Evolutionary conservation across 2,329 filamentous ascomycete genomes (phyloP), one percentile per base, ranked within the genome.

Genomic region (Fusarium redolens): DNA sequence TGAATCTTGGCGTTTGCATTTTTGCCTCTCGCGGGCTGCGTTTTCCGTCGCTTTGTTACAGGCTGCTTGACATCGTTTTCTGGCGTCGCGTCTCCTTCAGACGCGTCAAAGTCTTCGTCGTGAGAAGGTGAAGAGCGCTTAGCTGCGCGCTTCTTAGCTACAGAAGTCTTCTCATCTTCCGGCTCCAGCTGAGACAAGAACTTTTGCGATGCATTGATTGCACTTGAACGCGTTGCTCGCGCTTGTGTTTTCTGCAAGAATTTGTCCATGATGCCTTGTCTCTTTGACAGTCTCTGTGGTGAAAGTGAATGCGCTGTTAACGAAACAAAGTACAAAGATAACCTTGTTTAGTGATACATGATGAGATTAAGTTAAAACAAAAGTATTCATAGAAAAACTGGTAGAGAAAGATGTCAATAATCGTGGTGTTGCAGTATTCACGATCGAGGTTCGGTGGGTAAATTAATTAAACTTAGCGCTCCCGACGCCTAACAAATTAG

Each of bases 71-170:
- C 50, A 25, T 75, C 72, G 18, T 62, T 67, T 28, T 61, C 59
- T 47, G 50, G 54, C 35, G 75, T 65, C 59, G 73, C 75, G 71
- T 77, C 73, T 67, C 52, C 55, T 38, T 63, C 72, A 35, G 65
- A 77, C 72, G 75, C 69, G 73, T 77, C 74, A 25, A 60, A 72
- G 33, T 74, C 72, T 28, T 74, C 58, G 28, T 74, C 68, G 3
- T 37, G 63, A n/a, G 25, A 62, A 40, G 47, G 52, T 13, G 67
- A 50, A 28, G 65, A 54, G 12, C 74, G 75, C 38, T 77, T 77
- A n/a, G 35, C 20, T 15, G 37, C 45, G 38, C 57, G 54, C 44
- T 45, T 69, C 7, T 38, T 47, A 7, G 40, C 28, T 14, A 45
- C n/a, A 17, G 25, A 10, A 8, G 35, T 5, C 10, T 38, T 22